A percentile compares a stretch with the other conserved stretches of the same genome.
Conservation (phyloP, 495 filamentous ascomycete species). For the Hypoxylon lenormandii region DNA sequence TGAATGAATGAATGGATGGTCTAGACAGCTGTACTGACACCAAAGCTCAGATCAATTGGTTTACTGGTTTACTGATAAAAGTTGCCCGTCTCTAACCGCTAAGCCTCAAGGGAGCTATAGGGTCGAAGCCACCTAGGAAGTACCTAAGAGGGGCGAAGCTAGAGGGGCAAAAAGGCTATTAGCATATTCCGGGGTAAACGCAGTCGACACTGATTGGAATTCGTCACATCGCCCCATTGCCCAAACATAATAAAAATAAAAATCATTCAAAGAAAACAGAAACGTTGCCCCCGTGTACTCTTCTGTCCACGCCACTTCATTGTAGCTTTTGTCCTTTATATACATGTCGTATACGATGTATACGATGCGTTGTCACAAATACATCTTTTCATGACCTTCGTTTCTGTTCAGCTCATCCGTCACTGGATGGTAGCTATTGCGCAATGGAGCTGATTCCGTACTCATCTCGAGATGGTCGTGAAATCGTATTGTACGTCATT, state of each 20-base stretch:
- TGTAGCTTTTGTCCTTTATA: constrained; percentile 9
- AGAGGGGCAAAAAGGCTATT: neutral
- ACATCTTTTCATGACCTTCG: constrained; percentile 14
- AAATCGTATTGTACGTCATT: constrained; percentile 71
- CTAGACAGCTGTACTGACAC: too few species aligned
- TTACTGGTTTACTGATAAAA: neutral
- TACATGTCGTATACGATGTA: constrained; percentile 15
- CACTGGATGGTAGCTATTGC: constrained; percentile 26
- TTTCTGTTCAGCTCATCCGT: constrained; percentile 14
- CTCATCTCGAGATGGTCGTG: constrained; percentile 68
- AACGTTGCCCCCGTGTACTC: constrained; percentile 11
- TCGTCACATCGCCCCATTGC: constrained; percentile 17
- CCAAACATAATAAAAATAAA: constrained; percentile 12
- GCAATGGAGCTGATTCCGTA: constrained; percentile 75
- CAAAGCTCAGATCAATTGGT: too few species aligned
- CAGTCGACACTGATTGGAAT: constrained; percentile 10
- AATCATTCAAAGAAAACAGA: constrained; percentile 5
- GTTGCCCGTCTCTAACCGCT: too few species aligned
- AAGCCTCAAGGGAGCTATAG: too few species aligned
- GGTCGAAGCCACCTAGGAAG: too few species aligned
- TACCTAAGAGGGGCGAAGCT: too few species aligned
- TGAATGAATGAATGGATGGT: too few species aligned
- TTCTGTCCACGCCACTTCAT: constrained; percentile 6
- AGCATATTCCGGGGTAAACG: constrained; percentile 37
- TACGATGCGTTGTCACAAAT: constrained; percentile 7